Base-by-base conservation (phyloP, 768 basidiomycete genomes). In the Phlebiopsis gigantea region DNA sequence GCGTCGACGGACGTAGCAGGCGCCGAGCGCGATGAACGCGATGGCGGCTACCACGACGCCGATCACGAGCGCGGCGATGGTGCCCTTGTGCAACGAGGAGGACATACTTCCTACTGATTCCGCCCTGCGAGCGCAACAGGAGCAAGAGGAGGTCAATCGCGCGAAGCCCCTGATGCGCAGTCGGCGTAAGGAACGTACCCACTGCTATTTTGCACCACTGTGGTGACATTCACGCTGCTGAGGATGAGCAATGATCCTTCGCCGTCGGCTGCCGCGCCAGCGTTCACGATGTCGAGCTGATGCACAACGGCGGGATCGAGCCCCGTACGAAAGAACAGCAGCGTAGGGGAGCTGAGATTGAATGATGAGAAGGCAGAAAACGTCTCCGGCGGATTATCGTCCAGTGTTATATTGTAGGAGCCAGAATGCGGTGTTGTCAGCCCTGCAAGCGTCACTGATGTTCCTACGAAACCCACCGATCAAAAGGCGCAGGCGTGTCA, bases 61-160 rank as follows among this genome's bases (percentile, higher is more conserved):
- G 1, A 90, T 73, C 9, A 76, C 77, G 28, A 87, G 72, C 0
- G 86, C 88, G 19, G 86, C 87, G 53, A 88, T 81, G 1, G 86
- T 83, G 58, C 71, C 71, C 1, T 79, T 57, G 29, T 24, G 50
- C 4, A n/a, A 8, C 4, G 65, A 42, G 30, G 56, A 59, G 1
- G 75, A 69, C 30, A 49, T 52, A 29, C 56, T 49, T 34, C 55
- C 57, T 3, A 62, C 60, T 15, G 57, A 45, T 39, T 30, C 21
- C 31, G 59, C 1, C 39, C 52, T 51, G 52, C 34, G 22, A 41
- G 25, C n/a, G 22, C 51, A 9, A 25, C 22, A 41, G 26, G 56
- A 31, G 24, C n/a, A n/a, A n/a, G n/a, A n/a, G n/a, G n/a, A n/a
- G n/a, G n/a, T n/a, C n/a, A n/a, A n/a, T n/a, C n/a, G n/a, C n/a